Evolutionary conservation across 352 stramenopile genomes (phyloP), one percentile per base, ranked within the genome.

Genomic region (Pelagophyceae sp.): DNA sequence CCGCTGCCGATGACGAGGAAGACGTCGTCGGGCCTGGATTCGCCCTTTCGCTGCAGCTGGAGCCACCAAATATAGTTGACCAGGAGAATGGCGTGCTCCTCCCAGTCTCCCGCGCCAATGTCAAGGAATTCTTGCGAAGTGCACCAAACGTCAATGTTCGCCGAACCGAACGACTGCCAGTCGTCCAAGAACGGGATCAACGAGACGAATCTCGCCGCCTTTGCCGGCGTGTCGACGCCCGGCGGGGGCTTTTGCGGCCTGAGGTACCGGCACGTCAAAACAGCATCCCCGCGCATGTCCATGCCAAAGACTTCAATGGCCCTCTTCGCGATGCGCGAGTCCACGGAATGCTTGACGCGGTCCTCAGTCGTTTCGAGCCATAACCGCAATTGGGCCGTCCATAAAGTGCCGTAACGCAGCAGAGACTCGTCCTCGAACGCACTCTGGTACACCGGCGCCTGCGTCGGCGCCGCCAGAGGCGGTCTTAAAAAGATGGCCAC

Each of bases 61-160:
- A 88, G 81, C 70, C 96, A 90, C 63, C 29, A 40, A 27, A 71
- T 71, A 54, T 88, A 96, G 69, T 96, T 97, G 65, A 88, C 90
- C 31, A 98, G 82, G 70, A 97, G 78, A 72, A 97, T 84, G 0
- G 92, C 91, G 78, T 97, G 93, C 75, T 97, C 94, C 72, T 96
- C 87, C 69, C 86, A 85, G 78, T 96, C 91, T 20, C 91, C 93
- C 6, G 88, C 89, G 25, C 92, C 85, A 70, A 96, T 88, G 40
- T 91, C 87, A 11, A 98, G 80, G 40, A 96, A 92, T 76, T 97
- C 88, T 63, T 96, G 90, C 11, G 88, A 92, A 29, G 91, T 93
- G 54, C 87, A 90, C 90, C 91, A 96, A 33, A 96, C 86, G 77
- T 95, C 90, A 29, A 71, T 27, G 38, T 89, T 85, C 54, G 88